phyloP scores from a whole-genome alignment of 2,329 filamentous ascomycete genomes.

The Penicillium glabrum region DNA sequence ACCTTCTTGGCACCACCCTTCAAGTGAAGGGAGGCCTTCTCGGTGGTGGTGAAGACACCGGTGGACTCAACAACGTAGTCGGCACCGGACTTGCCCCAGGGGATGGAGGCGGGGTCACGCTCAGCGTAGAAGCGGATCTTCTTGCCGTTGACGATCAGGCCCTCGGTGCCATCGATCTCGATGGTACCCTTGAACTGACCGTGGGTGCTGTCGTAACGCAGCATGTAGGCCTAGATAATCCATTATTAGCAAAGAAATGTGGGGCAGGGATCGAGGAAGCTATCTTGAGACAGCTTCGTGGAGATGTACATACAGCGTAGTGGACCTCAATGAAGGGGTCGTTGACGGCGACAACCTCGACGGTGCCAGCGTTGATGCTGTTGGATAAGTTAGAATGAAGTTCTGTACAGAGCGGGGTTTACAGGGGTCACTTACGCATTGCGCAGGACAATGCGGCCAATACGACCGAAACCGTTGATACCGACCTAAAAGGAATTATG shows the following conservation, averaged over 20 bases:
- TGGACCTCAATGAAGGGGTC: constrained; percentile 98
- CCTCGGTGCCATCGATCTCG: constrained; percentile 64
- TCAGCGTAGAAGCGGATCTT: constrained; percentile 91
- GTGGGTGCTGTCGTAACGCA: constrained; percentile 99
- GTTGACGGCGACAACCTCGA: constrained; percentile 95
- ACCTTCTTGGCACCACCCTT: constrained; percentile 98
- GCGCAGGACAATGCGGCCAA: constrained; percentile 98
- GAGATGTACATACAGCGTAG: constrained; percentile 80
- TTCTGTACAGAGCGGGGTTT: constrained; percentile 1
- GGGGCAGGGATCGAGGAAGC: neutral
- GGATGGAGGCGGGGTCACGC: constrained; percentile 85
- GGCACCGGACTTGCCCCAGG: constrained; percentile 83
- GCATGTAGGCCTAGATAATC: constrained; percentile 84
- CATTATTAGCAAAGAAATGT: neutral
- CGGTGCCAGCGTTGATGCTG: constrained; percentile 79
- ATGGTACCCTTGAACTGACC: constrained; percentile 93
- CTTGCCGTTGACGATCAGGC: constrained; percentile 90
- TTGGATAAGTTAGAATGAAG: constrained; percentile 16
- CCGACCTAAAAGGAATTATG: constrained; percentile 62
- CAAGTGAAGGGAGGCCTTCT: constrained; percentile 93
- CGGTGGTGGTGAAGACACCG: constrained; percentile 97
- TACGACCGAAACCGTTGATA: constrained; percentile 99
- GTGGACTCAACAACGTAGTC: constrained; percentile 97
- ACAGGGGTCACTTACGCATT: constrained; percentile 67
- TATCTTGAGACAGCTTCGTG: no score